phyloP scores from a whole-genome alignment of 176 grass and related monocot species.

The Elaeis guineensis region DNA sequence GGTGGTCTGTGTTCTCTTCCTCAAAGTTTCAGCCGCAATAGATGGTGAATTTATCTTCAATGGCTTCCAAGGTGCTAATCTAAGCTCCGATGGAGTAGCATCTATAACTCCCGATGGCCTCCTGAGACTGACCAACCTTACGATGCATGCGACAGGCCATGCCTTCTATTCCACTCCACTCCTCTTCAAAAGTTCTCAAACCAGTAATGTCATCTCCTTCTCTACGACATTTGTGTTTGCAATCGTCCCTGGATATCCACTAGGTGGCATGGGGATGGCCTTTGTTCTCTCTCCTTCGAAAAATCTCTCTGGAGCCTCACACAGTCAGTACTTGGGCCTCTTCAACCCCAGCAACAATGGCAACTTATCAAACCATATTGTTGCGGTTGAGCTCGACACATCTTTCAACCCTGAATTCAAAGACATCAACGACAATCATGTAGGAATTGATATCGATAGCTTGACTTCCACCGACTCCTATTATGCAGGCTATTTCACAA shows the following conservation, averaged over 20 bases:
- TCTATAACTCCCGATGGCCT: constrained; percentile 27
- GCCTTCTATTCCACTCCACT: constrained; percentile 25
- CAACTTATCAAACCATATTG: constrained; percentile 19
- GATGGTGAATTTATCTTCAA: constrained; percentile 28
- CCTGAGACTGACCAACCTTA: constrained; percentile 51
- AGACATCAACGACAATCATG: constrained; percentile 33
- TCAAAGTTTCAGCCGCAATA: neutral
- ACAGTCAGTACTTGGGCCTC: constrained; percentile 28
- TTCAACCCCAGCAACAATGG: constrained; percentile 10
- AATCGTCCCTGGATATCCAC: constrained; percentile 21
- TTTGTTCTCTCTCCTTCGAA: constrained; percentile 29
- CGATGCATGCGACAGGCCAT: constrained; percentile 23
- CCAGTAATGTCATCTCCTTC: constrained; percentile 20
- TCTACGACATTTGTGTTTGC: constrained; percentile 25
- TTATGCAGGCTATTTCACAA: constrained; percentile 16
- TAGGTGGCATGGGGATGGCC: constrained; percentile 35
- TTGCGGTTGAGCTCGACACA: constrained; percentile 30
- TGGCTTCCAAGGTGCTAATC: constrained; percentile 25
- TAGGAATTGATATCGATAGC: constrained; percentile 22
- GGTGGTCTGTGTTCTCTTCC: neutral
- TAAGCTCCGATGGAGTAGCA: constrained; percentile 22
- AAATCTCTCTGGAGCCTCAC: constrained; percentile 28
- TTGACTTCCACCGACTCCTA: neutral
- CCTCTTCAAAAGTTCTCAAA: neutral
- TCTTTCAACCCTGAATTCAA: constrained; percentile 17